Conservation (phyloP, 495 filamentous ascomycete species). For the Hypoxylon lenormandii region DNA sequence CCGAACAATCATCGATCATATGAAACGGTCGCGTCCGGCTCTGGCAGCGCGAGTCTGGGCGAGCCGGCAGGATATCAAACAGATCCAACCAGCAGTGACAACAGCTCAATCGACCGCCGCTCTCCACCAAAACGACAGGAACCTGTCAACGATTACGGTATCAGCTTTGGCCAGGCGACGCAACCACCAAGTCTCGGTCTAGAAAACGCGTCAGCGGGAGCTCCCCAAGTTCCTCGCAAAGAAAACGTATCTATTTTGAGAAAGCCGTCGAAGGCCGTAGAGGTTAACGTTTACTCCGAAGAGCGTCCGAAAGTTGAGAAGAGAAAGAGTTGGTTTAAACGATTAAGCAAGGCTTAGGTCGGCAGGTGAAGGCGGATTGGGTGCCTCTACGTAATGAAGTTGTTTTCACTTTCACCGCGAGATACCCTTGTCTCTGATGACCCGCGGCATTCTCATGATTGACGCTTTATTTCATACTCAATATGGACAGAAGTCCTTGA, state of each 20-base stretch:
- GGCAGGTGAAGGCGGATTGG: conserved; percentile 14
- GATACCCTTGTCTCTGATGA: conserved; percentile 40
- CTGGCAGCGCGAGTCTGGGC: conserved; percentile 74
- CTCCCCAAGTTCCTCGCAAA: conserved; percentile 57
- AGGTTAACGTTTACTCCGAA: conserved; percentile 46
- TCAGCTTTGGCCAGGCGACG: conserved; percentile 57
- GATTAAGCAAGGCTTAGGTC: conserved; percentile 75
- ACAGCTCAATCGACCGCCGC: conserved; percentile 84
- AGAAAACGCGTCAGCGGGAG: conserved; percentile 36
- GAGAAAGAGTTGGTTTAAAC: conserved; percentile 88
- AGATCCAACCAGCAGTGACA: conserved; percentile 86
- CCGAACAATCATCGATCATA: conserved; percentile 80
- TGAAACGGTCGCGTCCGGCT: conserved; percentile 81
- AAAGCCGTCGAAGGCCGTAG: conserved; percentile 49
- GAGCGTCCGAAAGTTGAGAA: conserved; percentile 69
- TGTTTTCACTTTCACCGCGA: conserved; percentile 26
- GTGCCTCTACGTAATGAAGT: conserved; percentile 12
- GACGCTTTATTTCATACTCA: conserved; percentile 21
- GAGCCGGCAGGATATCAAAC: conserved; percentile 83
- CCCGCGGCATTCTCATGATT: conserved; percentile 31
- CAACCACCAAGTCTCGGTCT: conserved; percentile 55
- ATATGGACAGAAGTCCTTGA: conserved; percentile 15
- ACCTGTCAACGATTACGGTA: conserved; percentile 62
- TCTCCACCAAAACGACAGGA: conserved; percentile 66
- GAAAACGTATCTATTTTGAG: conserved; percentile 49